Evolutionary conservation across 2,329 filamentous ascomycete genomes (phyloP).

Genomic region (Xylaria sp.): DNA sequence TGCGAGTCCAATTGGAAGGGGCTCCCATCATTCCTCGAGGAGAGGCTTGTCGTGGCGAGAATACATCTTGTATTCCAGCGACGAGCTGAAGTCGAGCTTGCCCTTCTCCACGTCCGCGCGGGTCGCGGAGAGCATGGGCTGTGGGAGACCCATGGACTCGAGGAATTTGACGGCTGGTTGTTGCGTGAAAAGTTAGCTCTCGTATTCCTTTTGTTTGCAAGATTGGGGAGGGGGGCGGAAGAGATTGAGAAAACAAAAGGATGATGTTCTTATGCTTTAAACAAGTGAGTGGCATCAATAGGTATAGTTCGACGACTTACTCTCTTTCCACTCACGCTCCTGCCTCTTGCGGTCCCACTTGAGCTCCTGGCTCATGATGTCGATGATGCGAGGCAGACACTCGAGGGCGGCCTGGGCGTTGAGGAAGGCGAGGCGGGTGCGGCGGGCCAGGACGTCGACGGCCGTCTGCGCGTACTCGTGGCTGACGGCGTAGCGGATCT

Average conservation of each 20-base stretch:
- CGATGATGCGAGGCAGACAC: conserved; percentile 84
- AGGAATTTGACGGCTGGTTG: conserved; percentile 63
- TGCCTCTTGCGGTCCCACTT: conserved; percentile 79
- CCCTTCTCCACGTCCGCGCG: conserved; percentile 69
- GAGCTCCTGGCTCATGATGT: conserved; percentile 87
- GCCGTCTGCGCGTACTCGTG: conserved; percentile 94
- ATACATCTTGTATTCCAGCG: conserved; percentile 70
- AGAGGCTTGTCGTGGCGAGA: conserved; percentile 66
- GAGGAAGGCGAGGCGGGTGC: conserved; percentile 87
- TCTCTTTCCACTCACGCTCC: conserved; percentile 83
- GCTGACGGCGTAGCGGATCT: conserved; percentile 86
- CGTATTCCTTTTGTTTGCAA: not conserved
- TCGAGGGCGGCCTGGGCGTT: conserved; percentile 92
- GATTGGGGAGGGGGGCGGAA: too few relatives aligned
- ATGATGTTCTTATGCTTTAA: not conserved
- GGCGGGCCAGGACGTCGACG: conserved; percentile 85
- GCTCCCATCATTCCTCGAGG: conserved; percentile 48
- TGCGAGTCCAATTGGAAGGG: too few relatives aligned
- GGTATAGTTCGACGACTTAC: conserved; percentile 55
- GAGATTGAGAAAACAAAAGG: too few relatives aligned
- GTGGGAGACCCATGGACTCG: conserved; percentile 73
- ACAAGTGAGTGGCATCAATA: not conserved
- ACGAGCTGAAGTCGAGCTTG: conserved; percentile 66
- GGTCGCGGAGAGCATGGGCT: conserved; percentile 66
- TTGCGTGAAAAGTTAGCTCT: conserved; percentile 42